Base-by-base conservation (phyloP, 1,284 basidiomycete species). In the Fomitopsis palustris region DNA sequence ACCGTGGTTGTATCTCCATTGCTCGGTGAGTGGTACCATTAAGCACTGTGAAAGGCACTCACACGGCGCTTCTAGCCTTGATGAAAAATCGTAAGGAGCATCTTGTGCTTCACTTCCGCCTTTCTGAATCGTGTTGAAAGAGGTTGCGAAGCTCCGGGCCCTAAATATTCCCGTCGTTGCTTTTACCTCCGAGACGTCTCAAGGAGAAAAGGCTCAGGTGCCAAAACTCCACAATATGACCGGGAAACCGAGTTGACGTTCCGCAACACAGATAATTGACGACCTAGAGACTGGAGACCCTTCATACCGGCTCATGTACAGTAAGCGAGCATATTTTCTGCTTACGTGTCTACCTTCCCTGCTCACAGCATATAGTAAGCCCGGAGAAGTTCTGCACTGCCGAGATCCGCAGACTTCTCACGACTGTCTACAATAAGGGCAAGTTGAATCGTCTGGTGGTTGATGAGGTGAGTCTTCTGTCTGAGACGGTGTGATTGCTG, bases 1-100 rank as follows among this genome's bases (percentile, higher is more conserved):
- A 91, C 92, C 0, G 74, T 95, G 21, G 86, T 95, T 2, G 80
- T 95, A 17, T 92, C 90, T 0, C 93, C 93, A 17, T 77, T 95
- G 16, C 77, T 93, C 1, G 85, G 92, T 90, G 58, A 56, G 81
- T 9, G 4, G 14, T 37, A 12, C 9, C 17, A 29, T n/a, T 19
- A 10, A 55, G 1, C 35, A n/a, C n/a, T n/a, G n/a, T n/a, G n/a
- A n/a, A 55, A 37, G 43, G 27, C 41, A 29, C 21, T 31, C n/a
- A 16, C 33, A 10, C 23, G 8, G 10, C 60, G n/a, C n/a, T n/a
- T n/a, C n/a, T n/a, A 92, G 92, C 92, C 21, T 72, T 95, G 21
- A 95, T 95, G 87, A 86, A 89, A 67, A 90, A 95, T 67, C 93
- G 89, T 89, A 62, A 70, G n/a, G n/a, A n/a, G 78, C 52, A 25